These are phyloP conservation scores for Trichosporon faecale DNA, from an alignment of 1,284 basidiomycete species.

Conservation along the genomic window DNA sequence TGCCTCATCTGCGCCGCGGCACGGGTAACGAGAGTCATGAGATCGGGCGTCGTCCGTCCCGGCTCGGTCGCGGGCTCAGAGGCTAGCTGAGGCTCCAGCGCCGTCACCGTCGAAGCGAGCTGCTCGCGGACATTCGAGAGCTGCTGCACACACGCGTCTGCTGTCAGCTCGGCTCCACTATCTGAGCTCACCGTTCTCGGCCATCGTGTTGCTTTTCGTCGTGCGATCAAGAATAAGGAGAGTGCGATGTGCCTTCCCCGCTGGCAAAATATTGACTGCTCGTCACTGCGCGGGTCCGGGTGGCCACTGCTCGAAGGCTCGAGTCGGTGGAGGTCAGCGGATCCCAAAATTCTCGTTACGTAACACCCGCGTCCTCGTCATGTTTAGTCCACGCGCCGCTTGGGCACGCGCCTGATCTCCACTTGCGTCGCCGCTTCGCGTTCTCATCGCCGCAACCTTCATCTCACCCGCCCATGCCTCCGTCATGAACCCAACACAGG, in stretches of 20 bases:
- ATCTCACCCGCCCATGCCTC: background rate
- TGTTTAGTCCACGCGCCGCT: background rate
- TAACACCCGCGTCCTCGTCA: background rate
- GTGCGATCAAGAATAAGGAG: background rate
- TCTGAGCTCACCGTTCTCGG: background rate
- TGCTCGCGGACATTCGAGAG: conserved; percentile 39
- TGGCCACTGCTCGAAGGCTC: background rate
- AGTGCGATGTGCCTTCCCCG: background rate
- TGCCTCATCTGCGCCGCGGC: background rate
- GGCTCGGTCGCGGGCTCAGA: conserved; percentile 6
- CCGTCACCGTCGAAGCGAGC: conserved; percentile 16
- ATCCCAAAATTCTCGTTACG: background rate
- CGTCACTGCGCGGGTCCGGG: background rate
- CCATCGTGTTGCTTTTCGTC: background rate
- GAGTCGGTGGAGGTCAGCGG: conserved; percentile 1
- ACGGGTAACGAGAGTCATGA: background rate
- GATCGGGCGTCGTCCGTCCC: background rate
- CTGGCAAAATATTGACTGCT: background rate
- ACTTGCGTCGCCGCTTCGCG: background rate
- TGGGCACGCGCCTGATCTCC: background rate
- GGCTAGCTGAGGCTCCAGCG: background rate
- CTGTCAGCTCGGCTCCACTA: conserved; percentile 9
- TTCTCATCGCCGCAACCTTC: background rate
- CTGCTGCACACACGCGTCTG: conserved; percentile 19
- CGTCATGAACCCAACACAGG: conserved; percentile 6